Conservation (phyloP, 108 stramenopile genomes). For the Fragilaria crotonensis region DNA sequence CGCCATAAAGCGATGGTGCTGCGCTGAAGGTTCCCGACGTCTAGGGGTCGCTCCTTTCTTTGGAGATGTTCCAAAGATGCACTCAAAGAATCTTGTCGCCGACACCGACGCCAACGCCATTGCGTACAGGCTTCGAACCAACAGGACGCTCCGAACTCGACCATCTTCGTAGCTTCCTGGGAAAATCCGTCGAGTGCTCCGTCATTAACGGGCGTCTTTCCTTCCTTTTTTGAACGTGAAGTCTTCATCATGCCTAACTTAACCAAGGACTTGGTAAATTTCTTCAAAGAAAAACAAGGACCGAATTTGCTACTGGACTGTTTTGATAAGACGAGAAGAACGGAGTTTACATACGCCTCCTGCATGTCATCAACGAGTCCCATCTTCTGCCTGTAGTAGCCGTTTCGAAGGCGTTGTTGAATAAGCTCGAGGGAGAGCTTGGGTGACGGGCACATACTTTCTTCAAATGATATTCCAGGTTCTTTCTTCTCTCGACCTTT, state of each 20-base stretch:
- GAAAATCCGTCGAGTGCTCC: constrained; percentile 1
- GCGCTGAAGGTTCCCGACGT: neutral
- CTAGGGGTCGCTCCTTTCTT: neutral
- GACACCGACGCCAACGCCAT: constrained; percentile 29
- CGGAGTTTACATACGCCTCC: constrained; percentile 31
- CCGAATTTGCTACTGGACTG: constrained; percentile 12
- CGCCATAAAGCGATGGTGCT: neutral
- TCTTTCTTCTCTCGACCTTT: neutral
- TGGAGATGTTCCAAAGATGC: constrained; percentile 10
- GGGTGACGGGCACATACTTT: constrained; percentile 13
- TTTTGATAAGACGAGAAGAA: constrained; percentile 15
- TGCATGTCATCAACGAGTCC: constrained; percentile 37
- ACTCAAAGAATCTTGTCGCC: constrained; percentile 14
- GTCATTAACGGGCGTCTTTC: neutral
- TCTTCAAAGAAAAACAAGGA: constrained; percentile 20
- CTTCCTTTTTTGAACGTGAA: neutral
- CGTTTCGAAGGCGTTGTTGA: constrained; percentile 25
- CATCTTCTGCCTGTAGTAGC: constrained; percentile 27
- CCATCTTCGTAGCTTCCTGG: constrained; percentile 1
- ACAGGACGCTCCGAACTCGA: neutral
- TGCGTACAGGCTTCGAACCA: constrained; percentile 30
- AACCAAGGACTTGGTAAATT: constrained; percentile 17
- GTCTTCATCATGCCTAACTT: neutral
- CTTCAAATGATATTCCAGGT: neutral
- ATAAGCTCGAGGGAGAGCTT: constrained; percentile 37